Evolutionary conservation across 768 basidiomycete species (phyloP).

Genomic region (Tricholoma flavovirens): DNA sequence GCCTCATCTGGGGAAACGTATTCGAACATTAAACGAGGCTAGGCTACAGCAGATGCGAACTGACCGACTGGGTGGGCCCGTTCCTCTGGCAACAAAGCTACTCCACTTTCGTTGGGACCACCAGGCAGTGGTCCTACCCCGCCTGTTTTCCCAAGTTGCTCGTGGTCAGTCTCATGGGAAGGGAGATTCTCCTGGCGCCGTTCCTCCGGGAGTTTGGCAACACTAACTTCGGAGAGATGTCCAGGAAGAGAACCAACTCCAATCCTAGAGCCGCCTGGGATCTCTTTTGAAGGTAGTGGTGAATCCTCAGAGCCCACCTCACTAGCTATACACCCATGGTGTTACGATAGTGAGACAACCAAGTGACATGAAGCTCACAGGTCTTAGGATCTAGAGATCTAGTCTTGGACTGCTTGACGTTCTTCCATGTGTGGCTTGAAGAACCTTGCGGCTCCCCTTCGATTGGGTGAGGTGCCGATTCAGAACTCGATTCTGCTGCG

Average conservation of each 20-base stretch:
- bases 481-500: not conserved
- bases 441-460: not conserved
- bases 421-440: not conserved
- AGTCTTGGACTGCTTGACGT: not conserved
- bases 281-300: slow-evolving; percentile 10
- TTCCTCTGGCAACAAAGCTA: slow-evolving; percentile 14
- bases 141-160: slow-evolving; percentile 9
- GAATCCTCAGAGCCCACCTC: not conserved
- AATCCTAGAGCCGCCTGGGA: slow-evolving; percentile 16
- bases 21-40: not conserved
- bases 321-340: not conserved
- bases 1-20: not conserved
- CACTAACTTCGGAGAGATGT: slow-evolving; percentile 34
- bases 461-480: not conserved
- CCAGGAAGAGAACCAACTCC: slow-evolving; percentile 53
- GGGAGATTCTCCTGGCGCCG: slow-evolving; percentile 18
- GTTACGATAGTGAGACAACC: not conserved
- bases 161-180: slow-evolving; percentile 13
- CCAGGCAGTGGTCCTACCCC: slow-evolving; percentile 13
- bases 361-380: not conserved
- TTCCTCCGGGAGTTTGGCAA: slow-evolving; percentile 47
- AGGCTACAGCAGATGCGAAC: not conserved
- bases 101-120: slow-evolving; percentile 12
- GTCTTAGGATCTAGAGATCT: not conserved
- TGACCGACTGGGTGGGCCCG: slow-evolving; percentile 2